phyloP scores from a whole-genome alignment of 106 monocot species.

The Dioscorea zingiberensis region DNA sequence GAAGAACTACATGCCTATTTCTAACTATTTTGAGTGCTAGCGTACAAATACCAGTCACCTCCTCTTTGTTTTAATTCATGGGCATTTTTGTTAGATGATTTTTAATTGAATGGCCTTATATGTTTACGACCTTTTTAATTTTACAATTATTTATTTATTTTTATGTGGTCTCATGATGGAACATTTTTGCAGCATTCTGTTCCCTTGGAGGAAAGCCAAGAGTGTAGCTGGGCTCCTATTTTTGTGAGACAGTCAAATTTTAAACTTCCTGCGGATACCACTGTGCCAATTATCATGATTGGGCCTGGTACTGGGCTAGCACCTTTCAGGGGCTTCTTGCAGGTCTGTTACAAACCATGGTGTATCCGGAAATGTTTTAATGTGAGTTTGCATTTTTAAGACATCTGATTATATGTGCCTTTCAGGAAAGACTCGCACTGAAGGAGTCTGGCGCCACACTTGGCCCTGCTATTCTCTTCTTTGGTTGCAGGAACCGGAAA shows the following conservation, averaged over 20 bases:
- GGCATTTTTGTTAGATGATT: no score
- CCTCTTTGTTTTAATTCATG: no score
- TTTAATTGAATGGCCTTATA: no score
- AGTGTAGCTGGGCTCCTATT: slow-evolving; percentile 61
- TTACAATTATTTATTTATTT: no score
- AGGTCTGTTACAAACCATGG: slow-evolving; percentile 21
- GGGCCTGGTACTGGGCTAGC: slow-evolving; percentile 74
- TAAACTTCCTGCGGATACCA: slow-evolving; percentile 43
- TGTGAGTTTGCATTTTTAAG: no score
- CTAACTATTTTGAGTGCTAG: no score
- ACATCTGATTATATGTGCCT: no score
- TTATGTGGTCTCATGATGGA: no score
- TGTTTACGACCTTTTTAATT: no score
- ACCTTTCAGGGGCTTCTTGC: slow-evolving; percentile 64
- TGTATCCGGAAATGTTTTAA: no score
- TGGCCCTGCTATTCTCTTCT: slow-evolving; percentile 46
- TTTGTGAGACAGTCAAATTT: slow-evolving; percentile 63
- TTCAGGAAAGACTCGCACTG: slow-evolving; percentile 43
- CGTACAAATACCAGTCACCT: no score
- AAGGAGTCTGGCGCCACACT: slow-evolving; percentile 28
- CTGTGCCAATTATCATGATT: slow-evolving; percentile 56
- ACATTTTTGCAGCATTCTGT: slow-evolving; percentile 33
- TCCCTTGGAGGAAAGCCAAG: slow-evolving; percentile 32
- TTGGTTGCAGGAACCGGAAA: slow-evolving; percentile 50
- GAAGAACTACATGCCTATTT: no score